Conservation (phyloP, 345 rosid species). For the Lepidium sativum region DNA sequence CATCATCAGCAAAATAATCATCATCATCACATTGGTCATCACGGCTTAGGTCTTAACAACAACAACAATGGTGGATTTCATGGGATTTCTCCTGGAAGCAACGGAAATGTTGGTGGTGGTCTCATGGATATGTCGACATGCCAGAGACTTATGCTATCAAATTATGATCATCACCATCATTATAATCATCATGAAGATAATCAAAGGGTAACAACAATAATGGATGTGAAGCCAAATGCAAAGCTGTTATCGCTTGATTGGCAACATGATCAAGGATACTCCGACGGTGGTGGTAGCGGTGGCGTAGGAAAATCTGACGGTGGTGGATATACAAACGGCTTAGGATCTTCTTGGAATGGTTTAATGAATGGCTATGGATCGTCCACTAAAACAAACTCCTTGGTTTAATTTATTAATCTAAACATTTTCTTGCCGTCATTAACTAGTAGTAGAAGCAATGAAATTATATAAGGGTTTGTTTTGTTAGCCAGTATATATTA, state of each 20-base stretch:
- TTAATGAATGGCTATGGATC: constrained; percentile 28
- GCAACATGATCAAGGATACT: constrained; percentile 71
- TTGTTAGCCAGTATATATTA: constrained; percentile 11
- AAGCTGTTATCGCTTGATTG: constrained; percentile 70
- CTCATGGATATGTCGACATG: constrained; percentile 43
- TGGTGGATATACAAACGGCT: constrained; percentile 25
- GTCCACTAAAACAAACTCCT: constrained; percentile 23
- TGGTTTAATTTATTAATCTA: constrained; percentile 18
- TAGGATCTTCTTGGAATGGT: constrained; percentile 29
- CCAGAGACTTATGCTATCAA: constrained; percentile 49
- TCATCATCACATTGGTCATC: constrained; percentile 15
- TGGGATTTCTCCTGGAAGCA: constrained; percentile 17
- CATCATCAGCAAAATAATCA: constrained; percentile 9
- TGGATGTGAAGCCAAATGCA: constrained; percentile 67
- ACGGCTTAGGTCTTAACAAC: constrained; percentile 21
- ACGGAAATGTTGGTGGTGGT: constrained; percentile 29
- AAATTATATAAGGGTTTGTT: constrained; percentile 13
- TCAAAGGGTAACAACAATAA: constrained; percentile 25
- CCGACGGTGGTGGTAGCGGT: constrained; percentile 27
- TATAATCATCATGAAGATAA: constrained; percentile 37
- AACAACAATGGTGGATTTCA: constrained; percentile 16
- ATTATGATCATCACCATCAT: constrained; percentile 35
- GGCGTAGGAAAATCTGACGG: constrained; percentile 26
- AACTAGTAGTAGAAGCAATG: not conserved
- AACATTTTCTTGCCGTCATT: not conserved